Conservation (phyloP, 306 rosid genomes). For the Fragaria ananassa region DNA sequence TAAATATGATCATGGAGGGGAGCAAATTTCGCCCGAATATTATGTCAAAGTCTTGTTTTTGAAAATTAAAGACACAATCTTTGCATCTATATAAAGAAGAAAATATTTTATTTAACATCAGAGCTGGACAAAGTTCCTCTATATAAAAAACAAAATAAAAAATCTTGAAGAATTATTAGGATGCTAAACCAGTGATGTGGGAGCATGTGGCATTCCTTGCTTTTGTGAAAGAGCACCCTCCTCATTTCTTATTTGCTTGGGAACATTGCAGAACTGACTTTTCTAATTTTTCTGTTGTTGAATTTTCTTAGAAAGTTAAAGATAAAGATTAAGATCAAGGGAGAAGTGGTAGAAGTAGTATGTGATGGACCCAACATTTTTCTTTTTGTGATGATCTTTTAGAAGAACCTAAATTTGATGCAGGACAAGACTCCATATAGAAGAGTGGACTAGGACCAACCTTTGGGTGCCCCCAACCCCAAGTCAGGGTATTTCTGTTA, state of each 20-base stretch:
- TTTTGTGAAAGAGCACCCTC: constrained; percentile 11
- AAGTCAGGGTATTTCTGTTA: constrained; percentile 21
- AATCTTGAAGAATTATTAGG: neutral
- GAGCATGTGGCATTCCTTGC: constrained; percentile 16
- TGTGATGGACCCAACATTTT: constrained; percentile 14
- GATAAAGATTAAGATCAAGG: neutral
- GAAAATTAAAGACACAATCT: constrained; percentile 3
- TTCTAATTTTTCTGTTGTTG: neutral
- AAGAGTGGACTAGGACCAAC: neutral
- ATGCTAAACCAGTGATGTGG: constrained; percentile 14
- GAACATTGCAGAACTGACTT: neutral
- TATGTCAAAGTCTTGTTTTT: constrained; percentile 36
- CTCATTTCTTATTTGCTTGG: constrained; percentile 8
- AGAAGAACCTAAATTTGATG: neutral
- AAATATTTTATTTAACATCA: neutral
- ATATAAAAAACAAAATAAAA: neutral
- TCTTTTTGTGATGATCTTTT: neutral
- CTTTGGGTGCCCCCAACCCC: neutral
- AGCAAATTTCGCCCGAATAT: constrained; percentile 63
- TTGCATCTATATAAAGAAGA: too few relatives aligned
- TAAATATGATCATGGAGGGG: constrained; percentile 77
- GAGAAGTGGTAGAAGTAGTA: neutral
- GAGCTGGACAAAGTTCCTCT: neutral
- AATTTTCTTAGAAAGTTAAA: neutral
- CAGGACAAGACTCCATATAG: neutral